A percentile compares a stretch with the other conserved stretches of the same genome.
Evolutionary conservation across 2,329 filamentous ascomycete species (phyloP).

Genomic region (Thelonectria olida): DNA sequence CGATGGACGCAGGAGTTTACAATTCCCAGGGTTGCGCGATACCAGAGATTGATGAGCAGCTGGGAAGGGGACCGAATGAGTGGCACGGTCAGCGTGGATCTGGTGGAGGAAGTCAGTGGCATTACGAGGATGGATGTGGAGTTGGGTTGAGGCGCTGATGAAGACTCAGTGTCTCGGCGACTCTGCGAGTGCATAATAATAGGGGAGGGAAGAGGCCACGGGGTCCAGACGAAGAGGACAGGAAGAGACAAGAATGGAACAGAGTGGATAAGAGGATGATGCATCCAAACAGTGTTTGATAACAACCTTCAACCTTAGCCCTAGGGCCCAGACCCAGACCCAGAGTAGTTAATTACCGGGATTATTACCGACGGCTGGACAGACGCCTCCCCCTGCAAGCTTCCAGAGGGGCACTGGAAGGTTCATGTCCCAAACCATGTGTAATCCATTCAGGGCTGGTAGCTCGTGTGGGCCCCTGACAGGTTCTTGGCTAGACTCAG

Average conservation of each 20-base stretch:
- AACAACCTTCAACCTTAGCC: conserved; percentile 23
- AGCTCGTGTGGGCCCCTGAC: conserved; percentile 1
- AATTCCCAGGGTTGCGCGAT: conserved; percentile 22
- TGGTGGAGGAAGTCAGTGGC: conserved; percentile 48
- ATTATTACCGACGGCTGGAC: conserved; percentile 31
- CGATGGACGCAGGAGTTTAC: conserved; percentile 5
- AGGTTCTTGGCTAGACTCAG: conserved; percentile 26
- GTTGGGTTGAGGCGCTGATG: conserved; percentile 38
- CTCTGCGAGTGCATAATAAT: not conserved
- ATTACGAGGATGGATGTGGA: conserved; percentile 51
- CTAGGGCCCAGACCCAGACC: conserved; percentile 21
- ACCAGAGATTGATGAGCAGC: conserved; percentile 25
- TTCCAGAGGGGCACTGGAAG: conserved; percentile 8
- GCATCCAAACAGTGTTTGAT: conserved; percentile 16
- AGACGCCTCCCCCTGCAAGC: conserved; percentile 22
- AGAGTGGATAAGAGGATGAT: conserved; percentile 17
- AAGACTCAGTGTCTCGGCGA: no score
- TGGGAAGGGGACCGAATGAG: conserved; percentile 30
- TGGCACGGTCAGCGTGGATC: conserved; percentile 39
- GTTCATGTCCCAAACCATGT: no score
- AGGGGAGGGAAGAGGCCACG: not conserved
- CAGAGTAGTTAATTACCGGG: conserved; percentile 27
- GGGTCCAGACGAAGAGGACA: not conserved
- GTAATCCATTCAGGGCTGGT: conserved; percentile 23
- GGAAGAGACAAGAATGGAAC: conserved; percentile 27